Base-by-base conservation (phyloP, 129 eudicot genomes). In the Dittrichia graveolens region DNA sequence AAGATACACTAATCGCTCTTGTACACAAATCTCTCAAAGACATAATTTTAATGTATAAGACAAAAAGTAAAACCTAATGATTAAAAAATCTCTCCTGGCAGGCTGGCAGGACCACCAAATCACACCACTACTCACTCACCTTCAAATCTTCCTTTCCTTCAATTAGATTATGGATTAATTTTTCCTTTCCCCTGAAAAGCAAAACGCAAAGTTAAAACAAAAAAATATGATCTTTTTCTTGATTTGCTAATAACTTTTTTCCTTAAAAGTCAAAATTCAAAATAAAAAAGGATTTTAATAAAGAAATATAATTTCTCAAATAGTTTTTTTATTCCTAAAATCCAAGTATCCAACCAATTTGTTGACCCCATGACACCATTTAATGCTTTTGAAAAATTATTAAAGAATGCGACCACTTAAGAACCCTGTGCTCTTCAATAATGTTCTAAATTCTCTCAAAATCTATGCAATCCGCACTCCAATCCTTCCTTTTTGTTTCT, bases 341-440 rank as follows among this genome's bases (percentile, higher is more conserved):
- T 53, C 4, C 60, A 59, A 77, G 60, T 58, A 60, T 77, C 81
- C 81, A 69, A 77, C 81, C 62, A 77, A 59, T 69, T 60, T 77
- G 63, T 39, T 60, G 81, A 69, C 76, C 68, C 79, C 79, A 65
- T 75, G 50, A 55, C 50, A 13, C 74, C 75, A 76, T 76, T 76
- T 57, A 76, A 76, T 76, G 75, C 64, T 49, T 9, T 57, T 65
- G 44, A 31, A 46, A 53, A 41, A 66, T 53, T 58, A 67, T 65
- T 54, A 76, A 67, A 57, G 69, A 58, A 67, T 58, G 68, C 4
- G 69, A 76, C 80, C 67, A 76, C 67, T 55, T 45, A 67, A 56
- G 55, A 76, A 56, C 68, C 47, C 24, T 31, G 18, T 58, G 68
- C 64, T 13, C 73, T 54, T 6, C 72, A 40, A 67, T 76, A 67